Evolutionary conservation across 2,329 filamentous ascomycete genomes (phyloP), one percentile per base, ranked within the genome.

Genomic region (Cadophora sp.): DNA sequence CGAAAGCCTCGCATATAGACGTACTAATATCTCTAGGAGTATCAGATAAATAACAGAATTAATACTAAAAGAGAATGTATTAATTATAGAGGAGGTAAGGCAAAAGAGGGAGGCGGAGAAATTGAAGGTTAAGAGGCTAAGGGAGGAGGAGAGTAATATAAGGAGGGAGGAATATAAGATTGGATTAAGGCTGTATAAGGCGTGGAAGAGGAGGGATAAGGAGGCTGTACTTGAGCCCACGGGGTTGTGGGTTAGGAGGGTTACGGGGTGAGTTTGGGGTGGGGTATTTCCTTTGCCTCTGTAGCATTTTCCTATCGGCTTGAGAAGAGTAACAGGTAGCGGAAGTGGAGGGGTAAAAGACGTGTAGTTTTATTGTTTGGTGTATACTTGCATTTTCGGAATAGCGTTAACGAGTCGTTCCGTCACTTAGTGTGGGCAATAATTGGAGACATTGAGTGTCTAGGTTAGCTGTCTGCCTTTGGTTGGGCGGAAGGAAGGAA

Each of bases 11-110:
- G 82, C 83, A 0, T 88, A 91, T 75, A 87, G 92, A 55, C 87
- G 90, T 65, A 83, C 85, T 69, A 95, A 94, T 79, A 87, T 95
- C 75, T 86, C 87, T 76, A 88, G 85, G 27, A 88, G 91, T 69
- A 92, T 96, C 77, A 83, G 86, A 71, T 91, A 95, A 78, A 89
- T 95, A 83, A 93, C 89, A 67, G 89, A 93, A 77, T 84, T 94
- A 67, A 91, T 94, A 83, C 91, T 91, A 50, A 88, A 85, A 43
- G 90, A 92, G 76, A 88, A 86, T 70, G 83, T 93, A 48, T 82
- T 92, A 76, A 87, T 89, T 34, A 90, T 89, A 73, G 85, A 88
- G 9, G 86, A 91, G 61, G 89, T 92, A 40, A 73, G 83, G 48
- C 87, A 79, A 79, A 89, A 89, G 78, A 80, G 82, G 50, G 81